These are phyloP conservation scores for Colletotrichum ledebouriae DNA, from an alignment of 2,329 filamentous ascomycete genomes.

Conservation along the genomic window DNA sequence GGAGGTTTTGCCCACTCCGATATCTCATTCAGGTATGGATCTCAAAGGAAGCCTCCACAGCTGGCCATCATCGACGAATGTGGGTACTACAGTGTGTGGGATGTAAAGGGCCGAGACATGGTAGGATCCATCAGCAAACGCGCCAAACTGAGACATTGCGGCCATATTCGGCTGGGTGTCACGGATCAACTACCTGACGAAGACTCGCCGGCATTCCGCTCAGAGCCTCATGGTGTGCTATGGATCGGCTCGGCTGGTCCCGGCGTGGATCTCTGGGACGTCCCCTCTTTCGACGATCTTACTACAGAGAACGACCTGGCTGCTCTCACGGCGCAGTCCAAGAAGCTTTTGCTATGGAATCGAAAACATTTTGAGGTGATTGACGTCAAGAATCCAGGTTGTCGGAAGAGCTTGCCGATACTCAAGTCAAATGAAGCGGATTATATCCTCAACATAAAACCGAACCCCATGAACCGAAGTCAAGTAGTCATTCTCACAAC, in stretches of 20 bases:
- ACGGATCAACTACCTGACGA: slow-evolving; percentile 50
- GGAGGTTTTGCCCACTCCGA: slow-evolving; percentile 71
- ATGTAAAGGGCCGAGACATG: slow-evolving; percentile 59
- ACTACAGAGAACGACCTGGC: slow-evolving; percentile 23
- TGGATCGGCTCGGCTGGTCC: slow-evolving; percentile 53
- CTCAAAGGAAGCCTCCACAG: slow-evolving; percentile 65
- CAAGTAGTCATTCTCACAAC: slow-evolving; percentile 73
- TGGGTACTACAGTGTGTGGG: slow-evolving; percentile 78
- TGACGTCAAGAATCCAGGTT: slow-evolving; percentile 52
- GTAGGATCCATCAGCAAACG: slow-evolving; percentile 52
- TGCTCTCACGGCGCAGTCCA: slow-evolving; percentile 35
- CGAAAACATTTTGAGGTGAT: slow-evolving; percentile 52
- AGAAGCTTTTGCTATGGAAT: slow-evolving; percentile 54
- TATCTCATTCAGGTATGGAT: slow-evolving; percentile 72
- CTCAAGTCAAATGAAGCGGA: slow-evolving; percentile 50
- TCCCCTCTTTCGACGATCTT: slow-evolving; percentile 36
- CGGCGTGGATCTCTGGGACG: slow-evolving; percentile 46
- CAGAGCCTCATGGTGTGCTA: slow-evolving; percentile 58
- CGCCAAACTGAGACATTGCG: slow-evolving; percentile 54
- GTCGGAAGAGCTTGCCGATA: slow-evolving; percentile 44
- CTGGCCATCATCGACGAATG: slow-evolving; percentile 75
- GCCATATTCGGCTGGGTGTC: slow-evolving; percentile 59
- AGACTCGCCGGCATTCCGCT: slow-evolving; percentile 46
- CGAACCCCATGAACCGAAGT: slow-evolving; percentile 59
- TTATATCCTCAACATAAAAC: slow-evolving; percentile 68